phyloP scores from a whole-genome alignment of 1,284 basidiomycete species.

The Tilletiopsis washingtonensis region DNA sequence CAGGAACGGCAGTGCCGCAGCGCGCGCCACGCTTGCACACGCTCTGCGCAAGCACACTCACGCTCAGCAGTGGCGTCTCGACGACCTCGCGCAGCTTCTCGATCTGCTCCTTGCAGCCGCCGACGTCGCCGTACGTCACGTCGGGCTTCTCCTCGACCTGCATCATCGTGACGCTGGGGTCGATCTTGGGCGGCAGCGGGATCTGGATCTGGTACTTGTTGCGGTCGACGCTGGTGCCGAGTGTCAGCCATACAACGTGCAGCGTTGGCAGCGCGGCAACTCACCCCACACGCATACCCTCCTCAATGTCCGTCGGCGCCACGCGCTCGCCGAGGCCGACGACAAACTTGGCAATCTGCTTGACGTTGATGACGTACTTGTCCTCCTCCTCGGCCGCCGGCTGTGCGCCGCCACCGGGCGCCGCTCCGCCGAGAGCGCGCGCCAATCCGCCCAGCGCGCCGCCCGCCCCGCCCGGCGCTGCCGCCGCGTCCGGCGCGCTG shows the following conservation, averaged over 20 bases:
- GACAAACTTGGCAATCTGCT: conserved; percentile 99
- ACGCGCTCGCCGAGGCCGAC: conserved; percentile 93
- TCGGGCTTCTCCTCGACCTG: conserved; percentile 99
- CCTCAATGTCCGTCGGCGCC: conserved; percentile 95
- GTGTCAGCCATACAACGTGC: background rate
- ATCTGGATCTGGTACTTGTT: conserved; percentile 99
- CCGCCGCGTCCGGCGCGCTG: background rate
- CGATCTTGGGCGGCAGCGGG: conserved; percentile 98
- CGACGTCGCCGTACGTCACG: conserved; percentile 94
- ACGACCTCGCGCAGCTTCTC: conserved; percentile 98
- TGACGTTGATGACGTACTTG: conserved; percentile 99
- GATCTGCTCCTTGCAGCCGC: conserved; percentile 99
- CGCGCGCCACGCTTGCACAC: too few relatives aligned
- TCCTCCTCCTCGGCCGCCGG: conserved; percentile 85
- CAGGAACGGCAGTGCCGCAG: too few relatives aligned
- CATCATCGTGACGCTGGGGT: conserved; percentile 99
- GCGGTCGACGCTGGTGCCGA: conserved; percentile 69
- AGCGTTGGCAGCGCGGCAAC: too few relatives aligned
- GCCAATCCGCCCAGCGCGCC: conserved; percentile 24
- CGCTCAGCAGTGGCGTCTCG: conserved; percentile 71
- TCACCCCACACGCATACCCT: conserved; percentile 98
- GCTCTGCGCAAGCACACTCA: too few relatives aligned
- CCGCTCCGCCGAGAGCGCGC: conserved; percentile 22
- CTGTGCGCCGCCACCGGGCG: conserved; percentile 23
- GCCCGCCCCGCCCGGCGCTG: conserved; percentile 3